Evolutionary conservation across 306 rosid species (phyloP).

Genomic region (Quercus ilex): DNA sequence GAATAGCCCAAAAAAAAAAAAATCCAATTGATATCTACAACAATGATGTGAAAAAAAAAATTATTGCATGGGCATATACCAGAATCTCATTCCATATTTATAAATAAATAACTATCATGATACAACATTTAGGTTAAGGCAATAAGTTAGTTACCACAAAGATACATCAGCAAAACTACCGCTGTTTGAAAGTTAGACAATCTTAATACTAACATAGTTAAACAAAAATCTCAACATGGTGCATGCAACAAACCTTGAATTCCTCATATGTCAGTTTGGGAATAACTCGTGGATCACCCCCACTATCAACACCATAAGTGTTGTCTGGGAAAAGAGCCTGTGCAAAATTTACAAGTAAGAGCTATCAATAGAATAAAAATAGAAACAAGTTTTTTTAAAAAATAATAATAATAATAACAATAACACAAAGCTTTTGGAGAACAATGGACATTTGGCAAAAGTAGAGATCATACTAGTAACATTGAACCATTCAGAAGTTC

Average conservation of each 20-base stretch:
- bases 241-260: slow-evolving; percentile 65
- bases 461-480: neutral
- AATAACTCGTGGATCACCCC: slow-evolving; percentile 92
- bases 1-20: neutral
- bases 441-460: neutral
- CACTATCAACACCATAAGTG: slow-evolving; percentile 94
- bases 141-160: neutral
- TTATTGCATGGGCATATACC: neutral
- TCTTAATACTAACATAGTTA: neutral
- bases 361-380: neutral
- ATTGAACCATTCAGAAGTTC: neutral
- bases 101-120: neutral
- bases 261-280: slow-evolving; percentile 85
- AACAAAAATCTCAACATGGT: neutral
- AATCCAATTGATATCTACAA: neutral
- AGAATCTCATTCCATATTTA: neutral
- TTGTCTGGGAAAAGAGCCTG: slow-evolving; percentile 98
- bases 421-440: neutral
- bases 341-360: slow-evolving; percentile 15
- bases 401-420: slow-evolving; percentile 7
- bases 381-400: slow-evolving; percentile 2
- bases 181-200: neutral
- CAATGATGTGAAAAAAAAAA: neutral
- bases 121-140: neutral
- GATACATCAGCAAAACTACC: neutral